Evolutionary conservation across 1,139 yeast genomes (phyloP).

Genomic region (Saccharomycopsis phalli): DNA sequence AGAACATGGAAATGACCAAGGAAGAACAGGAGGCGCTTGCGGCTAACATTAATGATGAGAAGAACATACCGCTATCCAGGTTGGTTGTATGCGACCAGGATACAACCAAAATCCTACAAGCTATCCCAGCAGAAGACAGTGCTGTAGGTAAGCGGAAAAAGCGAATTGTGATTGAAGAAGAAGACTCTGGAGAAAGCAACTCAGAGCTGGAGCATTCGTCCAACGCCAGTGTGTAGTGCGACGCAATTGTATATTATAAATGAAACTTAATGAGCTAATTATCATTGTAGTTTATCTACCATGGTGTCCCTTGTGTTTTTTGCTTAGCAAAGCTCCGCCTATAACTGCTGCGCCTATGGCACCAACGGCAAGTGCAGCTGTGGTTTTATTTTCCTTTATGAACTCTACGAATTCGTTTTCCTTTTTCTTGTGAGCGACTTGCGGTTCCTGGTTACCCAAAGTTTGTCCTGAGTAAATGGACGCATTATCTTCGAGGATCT

Average conservation of each 20-base stretch:
- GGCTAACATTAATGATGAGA: conserved; percentile 18
- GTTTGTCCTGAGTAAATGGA: neutral
- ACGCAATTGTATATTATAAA: conserved; percentile 18
- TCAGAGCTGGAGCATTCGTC: conserved; percentile 23
- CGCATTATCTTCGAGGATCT: neutral
- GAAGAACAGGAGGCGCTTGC: conserved; percentile 20
- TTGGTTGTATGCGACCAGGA: conserved; percentile 8
- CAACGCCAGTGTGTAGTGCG: conserved; percentile 22
- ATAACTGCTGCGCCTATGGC: neutral
- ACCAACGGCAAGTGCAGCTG: neutral
- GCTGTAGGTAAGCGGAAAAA: conserved; percentile 5
- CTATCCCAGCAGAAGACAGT: conserved; percentile 6
- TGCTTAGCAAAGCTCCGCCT: neutral
- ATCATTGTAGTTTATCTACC: conserved; percentile 2
- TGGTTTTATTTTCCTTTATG: neutral
- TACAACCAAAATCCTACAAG: conserved; percentile 15
- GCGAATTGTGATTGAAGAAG: conserved; percentile 19
- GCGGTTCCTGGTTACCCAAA: neutral
- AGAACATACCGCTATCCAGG: conserved; percentile 19
- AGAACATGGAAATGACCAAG: conserved; percentile 22
- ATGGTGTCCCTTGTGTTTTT: neutral
- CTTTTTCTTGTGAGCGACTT: neutral
- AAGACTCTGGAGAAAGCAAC: conserved; percentile 16
- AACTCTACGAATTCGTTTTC: neutral
- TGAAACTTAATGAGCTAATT: neutral